Evolutionary conservation across 75 land plant species (phyloP).

Genomic region (Selaginella moellendorffii): DNA sequence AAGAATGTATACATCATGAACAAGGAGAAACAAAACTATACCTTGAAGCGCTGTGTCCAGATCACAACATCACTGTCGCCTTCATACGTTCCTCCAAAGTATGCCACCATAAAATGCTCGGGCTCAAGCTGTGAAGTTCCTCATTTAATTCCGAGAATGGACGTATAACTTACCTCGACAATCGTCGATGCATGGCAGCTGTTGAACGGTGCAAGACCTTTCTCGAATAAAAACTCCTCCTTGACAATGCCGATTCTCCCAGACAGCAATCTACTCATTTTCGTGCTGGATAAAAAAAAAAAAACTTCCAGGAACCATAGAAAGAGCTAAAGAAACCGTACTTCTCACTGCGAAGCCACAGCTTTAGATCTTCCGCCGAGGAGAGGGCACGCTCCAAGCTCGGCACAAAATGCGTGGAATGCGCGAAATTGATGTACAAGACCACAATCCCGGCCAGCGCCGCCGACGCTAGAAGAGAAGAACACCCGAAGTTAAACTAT

Average conservation of each 20-base stretch:
- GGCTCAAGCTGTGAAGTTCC: slow-evolving; percentile 65
- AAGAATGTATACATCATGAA: background rate
- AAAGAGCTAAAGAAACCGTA: too few species aligned
- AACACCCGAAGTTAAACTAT: too few species aligned
- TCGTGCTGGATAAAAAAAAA: too few species aligned
- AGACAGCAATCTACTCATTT: background rate
- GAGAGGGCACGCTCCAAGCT: too few species aligned
- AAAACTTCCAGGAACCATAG: too few species aligned
- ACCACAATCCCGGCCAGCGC: too few species aligned
- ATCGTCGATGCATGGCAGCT: slow-evolving; percentile 97
- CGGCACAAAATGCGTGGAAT: too few species aligned
- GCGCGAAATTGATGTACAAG: too few species aligned
- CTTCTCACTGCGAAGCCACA: too few species aligned
- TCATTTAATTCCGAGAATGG: too few species aligned
- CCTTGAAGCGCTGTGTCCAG: slow-evolving; percentile 74
- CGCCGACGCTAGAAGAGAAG: too few species aligned
- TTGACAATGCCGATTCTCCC: slow-evolving; percentile 5
- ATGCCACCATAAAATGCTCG: slow-evolving; percentile 54
- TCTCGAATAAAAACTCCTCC: slow-evolving; percentile 56
- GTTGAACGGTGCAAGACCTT: slow-evolving; percentile 51
- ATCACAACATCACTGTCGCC: slow-evolving; percentile 92
- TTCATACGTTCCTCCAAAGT: slow-evolving; percentile 75
- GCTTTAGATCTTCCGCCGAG: too few species aligned
- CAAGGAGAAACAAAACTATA: slow-evolving; percentile 10
- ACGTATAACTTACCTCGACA: slow-evolving; percentile 83